Base-by-base conservation (phyloP, 495 filamentous ascomycete genomes). In the Cercophora samala region DNA sequence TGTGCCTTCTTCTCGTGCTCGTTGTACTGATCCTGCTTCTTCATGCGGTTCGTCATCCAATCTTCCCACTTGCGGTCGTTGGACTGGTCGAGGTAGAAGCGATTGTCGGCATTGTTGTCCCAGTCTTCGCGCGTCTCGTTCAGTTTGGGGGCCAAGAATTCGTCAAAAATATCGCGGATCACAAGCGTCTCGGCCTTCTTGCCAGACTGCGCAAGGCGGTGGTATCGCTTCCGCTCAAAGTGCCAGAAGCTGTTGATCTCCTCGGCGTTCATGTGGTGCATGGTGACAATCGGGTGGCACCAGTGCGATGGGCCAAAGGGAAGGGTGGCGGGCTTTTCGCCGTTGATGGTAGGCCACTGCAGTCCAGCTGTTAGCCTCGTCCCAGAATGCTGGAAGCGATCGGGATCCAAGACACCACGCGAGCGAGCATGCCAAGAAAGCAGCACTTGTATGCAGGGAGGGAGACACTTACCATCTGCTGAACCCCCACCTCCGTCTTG, bases 241-340 rank as follows among this genome's bases (percentile, higher is more conserved):
- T 83, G 72, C 81, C 82, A 88, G 62, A 88, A 76, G 17, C 70
- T 70, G 63, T 78, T 82, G 54, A 87, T 77, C 65, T 88, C 86
- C 51, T 80, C 79, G 64, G 78, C 75, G 19, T 80, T 78, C 69
- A 90, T 78, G 70, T 88, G 85, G 71, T 89, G 87, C 83, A 88
- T 86, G 3, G 84, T 85, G 0, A 87, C 78, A 54, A 85, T 73
- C 11, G 85, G 84, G 32, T 85, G 79, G 72, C 87, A 89, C 87
- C 88, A 89, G 63, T 86, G 80, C 29, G 72, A 72, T 0, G 76
- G 68, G 8, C 81, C 81, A 74, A 79, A 89, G 9, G 84, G 81
- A 19, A 88, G 69, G 0, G 78, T 82, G 21, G 71, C 60, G 4
- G 81, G 84, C 26, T 81, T 84, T 68, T 87, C 84, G 67, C 85